These are phyloP conservation scores for Bertia moriformis DNA, from an alignment of 2,329 filamentous ascomycete genomes.

Conservation along the genomic window DNA sequence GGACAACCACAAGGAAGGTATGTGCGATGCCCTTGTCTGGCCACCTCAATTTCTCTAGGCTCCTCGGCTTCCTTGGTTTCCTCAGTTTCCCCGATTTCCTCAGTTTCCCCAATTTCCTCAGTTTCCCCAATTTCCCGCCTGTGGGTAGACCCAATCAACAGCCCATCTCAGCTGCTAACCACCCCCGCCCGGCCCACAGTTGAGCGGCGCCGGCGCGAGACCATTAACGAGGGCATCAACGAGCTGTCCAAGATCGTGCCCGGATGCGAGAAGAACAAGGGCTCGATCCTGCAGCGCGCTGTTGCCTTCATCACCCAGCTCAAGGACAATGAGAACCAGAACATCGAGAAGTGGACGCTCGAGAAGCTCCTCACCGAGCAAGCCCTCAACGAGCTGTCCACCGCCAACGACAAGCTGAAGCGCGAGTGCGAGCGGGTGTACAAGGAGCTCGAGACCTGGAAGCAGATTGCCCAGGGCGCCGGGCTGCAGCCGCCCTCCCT, in stretches of 20 bases:
- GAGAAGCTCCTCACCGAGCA: slow-evolving; percentile 84
- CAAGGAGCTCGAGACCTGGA: slow-evolving; percentile 67
- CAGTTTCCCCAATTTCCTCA: too few species aligned
- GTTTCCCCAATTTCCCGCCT: too few species aligned
- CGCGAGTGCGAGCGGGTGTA: slow-evolving; percentile 65
- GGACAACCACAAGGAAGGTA: slow-evolving; percentile 98
- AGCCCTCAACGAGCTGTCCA: slow-evolving; percentile 74
- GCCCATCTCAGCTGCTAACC: slow-evolving; percentile 9
- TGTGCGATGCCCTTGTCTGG: too few species aligned
- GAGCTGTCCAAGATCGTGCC: slow-evolving; percentile 96
- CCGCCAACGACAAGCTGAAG: slow-evolving; percentile 77
- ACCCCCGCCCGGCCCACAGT: slow-evolving; percentile 42
- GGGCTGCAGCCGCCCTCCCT: slow-evolving; percentile 31
- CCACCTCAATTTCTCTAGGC: too few species aligned
- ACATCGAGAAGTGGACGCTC: slow-evolving; percentile 85
- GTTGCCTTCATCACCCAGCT: slow-evolving; percentile 90
- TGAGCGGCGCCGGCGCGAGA: slow-evolving; percentile 87
- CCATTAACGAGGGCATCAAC: slow-evolving; percentile 97
- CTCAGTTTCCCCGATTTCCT: too few species aligned
- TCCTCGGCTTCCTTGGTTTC: too few species aligned
- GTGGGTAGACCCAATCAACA: too few species aligned
- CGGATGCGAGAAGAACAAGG: slow-evolving; percentile 97
- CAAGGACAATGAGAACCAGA: slow-evolving; percentile 84
- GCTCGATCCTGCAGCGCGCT: slow-evolving; percentile 82
- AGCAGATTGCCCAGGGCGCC: slow-evolving; percentile 48